Conservation (phyloP, 495 filamentous ascomycete species). For the Penicillium nucicola region DNA sequence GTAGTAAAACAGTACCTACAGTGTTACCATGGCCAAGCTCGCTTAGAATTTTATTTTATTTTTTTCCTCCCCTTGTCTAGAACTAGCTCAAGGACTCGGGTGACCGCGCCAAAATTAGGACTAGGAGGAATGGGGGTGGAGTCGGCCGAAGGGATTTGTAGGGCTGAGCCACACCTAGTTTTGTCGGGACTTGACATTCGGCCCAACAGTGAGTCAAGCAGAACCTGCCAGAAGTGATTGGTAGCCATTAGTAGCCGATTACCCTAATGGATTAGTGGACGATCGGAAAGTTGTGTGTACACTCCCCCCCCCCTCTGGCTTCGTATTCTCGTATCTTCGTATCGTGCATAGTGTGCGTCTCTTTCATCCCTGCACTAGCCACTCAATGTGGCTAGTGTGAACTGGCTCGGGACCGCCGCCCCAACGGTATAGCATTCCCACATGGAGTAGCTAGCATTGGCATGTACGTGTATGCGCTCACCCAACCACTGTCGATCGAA, state of each 20-base stretch:
- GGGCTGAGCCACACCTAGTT: slow-evolving; percentile 26
- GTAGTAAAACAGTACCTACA: no score
- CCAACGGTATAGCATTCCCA: background rate
- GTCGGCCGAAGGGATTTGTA: slow-evolving; percentile 5
- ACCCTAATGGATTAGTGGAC: background rate
- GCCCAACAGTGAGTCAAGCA: slow-evolving; percentile 5
- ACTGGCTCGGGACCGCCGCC: background rate
- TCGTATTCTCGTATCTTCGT: no score
- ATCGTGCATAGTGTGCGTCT: background rate
- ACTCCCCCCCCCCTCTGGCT: no score
- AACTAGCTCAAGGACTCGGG: slow-evolving; percentile 7
- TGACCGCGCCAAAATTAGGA: slow-evolving; percentile 16
- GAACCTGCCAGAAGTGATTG: background rate
- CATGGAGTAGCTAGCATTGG: background rate
- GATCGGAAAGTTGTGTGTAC: background rate
- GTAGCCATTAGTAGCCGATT: background rate
- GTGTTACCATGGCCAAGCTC: slow-evolving; percentile 1
- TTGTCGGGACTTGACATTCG: background rate
- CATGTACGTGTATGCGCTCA: background rate
- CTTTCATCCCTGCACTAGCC: background rate
- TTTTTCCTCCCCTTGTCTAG: slow-evolving; percentile 4
- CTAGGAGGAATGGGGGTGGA: slow-evolving; percentile 12
- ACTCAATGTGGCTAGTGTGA: slow-evolving; percentile 5
- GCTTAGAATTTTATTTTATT: background rate
- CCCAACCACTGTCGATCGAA: background rate